Evolutionary conservation across 2,329 filamentous ascomycete genomes (phyloP), one percentile per base, ranked within the genome.

Genomic region (Aureobasidium pullulans): DNA sequence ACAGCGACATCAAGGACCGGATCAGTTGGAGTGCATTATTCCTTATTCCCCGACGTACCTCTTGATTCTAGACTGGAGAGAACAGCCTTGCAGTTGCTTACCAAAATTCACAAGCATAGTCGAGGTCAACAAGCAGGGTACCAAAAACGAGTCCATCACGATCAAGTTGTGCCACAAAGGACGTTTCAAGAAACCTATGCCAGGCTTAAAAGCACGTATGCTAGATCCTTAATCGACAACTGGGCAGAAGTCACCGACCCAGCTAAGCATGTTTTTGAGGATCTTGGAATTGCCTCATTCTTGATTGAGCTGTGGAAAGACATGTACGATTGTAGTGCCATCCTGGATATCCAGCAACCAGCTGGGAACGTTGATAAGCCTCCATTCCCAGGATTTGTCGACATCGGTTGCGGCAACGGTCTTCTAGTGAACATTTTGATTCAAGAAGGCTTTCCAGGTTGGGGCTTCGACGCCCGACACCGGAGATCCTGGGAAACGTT

Each of bases 331-430:
- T 44, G 46, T 9, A 34, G 16, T 29, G 34, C 37, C 10, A 42
- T 34, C 4, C 4, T 44, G 11, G 7, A 13, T 23, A 11, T 23
- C 13, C 16, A 29, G 29, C 46, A 34, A 31, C 9, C 39, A 40
- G n/a, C 11, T 9, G 29, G 13, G 6, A 31, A 36, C 32, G 10
- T n/a, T 15, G 60, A 63, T 2, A 61, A 56, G 8, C 44, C 63
- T 0, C 62, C 65, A 0, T 96, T 96, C 66, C 89, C 90, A 0
- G 92, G 93, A 0, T 99, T 97, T 67, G 89, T 96, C 19, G 94
- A 99, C 68, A 90, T 99, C 47, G 94, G 93, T 5, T 97, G 94
- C 69, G 94, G 94, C 1, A 99, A 97, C 68, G 94, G 94, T 1
- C 78, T 99, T 3, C 81, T 99, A 1, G 89, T 96, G 7, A 84